Percentiles rank a stretch among this genome's conserved stretches.
phyloP scores from a whole-genome alignment of 441 rosid species.

The Melastoma candidum region DNA sequence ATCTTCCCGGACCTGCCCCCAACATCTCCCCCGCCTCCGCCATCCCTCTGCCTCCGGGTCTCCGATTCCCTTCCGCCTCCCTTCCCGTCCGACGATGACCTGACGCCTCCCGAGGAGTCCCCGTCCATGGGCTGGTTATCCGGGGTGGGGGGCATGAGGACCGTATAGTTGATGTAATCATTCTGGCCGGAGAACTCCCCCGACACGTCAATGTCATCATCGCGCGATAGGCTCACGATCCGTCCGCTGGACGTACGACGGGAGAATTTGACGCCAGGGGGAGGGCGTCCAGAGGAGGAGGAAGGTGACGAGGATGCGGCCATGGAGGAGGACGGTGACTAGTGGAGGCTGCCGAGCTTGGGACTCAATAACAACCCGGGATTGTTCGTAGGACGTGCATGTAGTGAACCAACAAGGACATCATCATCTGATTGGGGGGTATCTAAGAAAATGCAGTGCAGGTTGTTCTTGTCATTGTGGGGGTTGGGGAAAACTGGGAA shows the following conservation, averaged over 20 bases:
- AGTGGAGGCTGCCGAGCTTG: constrained; percentile 30
- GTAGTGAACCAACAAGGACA: background rate
- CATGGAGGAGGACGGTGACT: constrained; percentile 24
- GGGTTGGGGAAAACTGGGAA: too few species aligned
- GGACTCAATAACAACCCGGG: constrained; percentile 8
- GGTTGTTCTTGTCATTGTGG: too few species aligned
- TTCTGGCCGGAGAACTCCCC: constrained; percentile 55
- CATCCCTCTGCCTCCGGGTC: constrained; percentile 13
- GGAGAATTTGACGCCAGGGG: constrained; percentile 54
- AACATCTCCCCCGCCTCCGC: constrained; percentile 11
- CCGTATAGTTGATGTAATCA: constrained; percentile 79
- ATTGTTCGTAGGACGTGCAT: background rate
- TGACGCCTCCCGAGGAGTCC: constrained; percentile 25
- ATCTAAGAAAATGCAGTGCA: too few species aligned
- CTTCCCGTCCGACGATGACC: constrained; percentile 12
- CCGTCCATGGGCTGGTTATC: constrained; percentile 72
- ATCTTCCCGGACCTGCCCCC: constrained; percentile 23
- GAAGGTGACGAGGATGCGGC: constrained; percentile 39
- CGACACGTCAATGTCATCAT: constrained; percentile 61
- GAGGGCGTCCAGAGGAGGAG: constrained; percentile 36
- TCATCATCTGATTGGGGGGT: background rate
- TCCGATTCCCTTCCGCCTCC: constrained; percentile 10
- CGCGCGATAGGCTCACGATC: constrained; percentile 60
- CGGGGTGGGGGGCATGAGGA: constrained; percentile 87
- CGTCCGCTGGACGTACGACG: constrained; percentile 69